A percentile compares a stretch with the other conserved stretches of the same genome.
These are phyloP conservation scores for Glomus cerebriforme DNA, from an alignment of 192 early-diverging fungal genomes.

Conservation along the genomic window DNA sequence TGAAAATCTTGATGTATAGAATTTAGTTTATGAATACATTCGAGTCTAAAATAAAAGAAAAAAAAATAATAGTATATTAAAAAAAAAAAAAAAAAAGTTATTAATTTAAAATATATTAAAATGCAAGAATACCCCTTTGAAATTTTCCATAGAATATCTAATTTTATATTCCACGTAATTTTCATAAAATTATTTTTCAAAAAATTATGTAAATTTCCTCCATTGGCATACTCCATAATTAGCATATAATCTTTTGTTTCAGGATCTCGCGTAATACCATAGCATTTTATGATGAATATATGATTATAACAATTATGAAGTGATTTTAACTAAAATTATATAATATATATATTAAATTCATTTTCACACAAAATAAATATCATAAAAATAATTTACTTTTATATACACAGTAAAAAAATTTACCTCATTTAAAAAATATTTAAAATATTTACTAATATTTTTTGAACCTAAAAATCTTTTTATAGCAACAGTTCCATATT, in stretches of 20 bases:
- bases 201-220: conserved; percentile 8
- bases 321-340: background rate
- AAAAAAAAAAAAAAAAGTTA: no score
- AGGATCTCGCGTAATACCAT: background rate
- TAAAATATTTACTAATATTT: background rate
- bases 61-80: no score
- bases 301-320: background rate
- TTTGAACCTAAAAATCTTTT: background rate
- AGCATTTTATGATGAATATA: background rate
- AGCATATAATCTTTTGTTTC: background rate
- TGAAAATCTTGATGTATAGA: no score
- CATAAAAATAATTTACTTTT: no score
- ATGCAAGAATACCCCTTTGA: background rate
- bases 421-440: conserved; percentile 10
- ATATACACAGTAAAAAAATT: background rate
- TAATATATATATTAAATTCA: background rate
- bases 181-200: background rate
- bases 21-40: background rate
- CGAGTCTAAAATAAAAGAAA: background rate
- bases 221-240: conserved; percentile 12
- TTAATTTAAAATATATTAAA: no score
- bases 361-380: no score
- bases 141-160: background rate
- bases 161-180: conserved; percentile 11
- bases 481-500: background rate